Base-by-base conservation (phyloP, 106 monocot genomes). In the Agapanthus africanus region DNA sequence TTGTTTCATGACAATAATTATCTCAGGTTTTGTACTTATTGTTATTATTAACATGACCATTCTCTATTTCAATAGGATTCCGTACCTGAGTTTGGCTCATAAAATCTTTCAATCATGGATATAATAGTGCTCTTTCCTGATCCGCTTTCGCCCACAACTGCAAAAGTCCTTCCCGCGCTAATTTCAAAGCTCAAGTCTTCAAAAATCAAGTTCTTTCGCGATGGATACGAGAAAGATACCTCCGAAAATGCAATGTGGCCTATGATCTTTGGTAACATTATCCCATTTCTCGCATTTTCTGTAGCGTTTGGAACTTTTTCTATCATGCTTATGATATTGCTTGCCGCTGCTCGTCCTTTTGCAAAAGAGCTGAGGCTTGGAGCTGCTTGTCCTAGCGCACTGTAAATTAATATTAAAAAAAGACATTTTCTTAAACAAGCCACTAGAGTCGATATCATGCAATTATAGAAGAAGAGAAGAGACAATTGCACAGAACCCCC, bases 71-170 rank as follows among this genome's bases (percentile, higher is more conserved):
- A 25, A 10, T 54, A 13, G 7, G 9, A 30, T 5, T 23, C 4
- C 9, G 37, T 80, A 92, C 91, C 92, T 60, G 82, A 65, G 34
- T 15, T 85, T 11, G 94, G 94, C 38, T 94, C 94, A 28, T 94
- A 94, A 70, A 94, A 94, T 59, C 94, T 75, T 69, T 94, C 90
- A n/a, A 94, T 84, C 34, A 94, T 87, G 19, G 94, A 87, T 36
- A 94, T 80, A 11, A 94, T 84, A 11, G 90, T 94, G 80, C 94
- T 94, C 82, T 94, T 94, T 1, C 94, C 94, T 22, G 85, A 94
- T 26, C 94, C 94, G 25, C 84, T 87, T 44, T 84, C 87, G 26
- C 94, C 94, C 3, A 94, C 94, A 32, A 94, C 62, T 10, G 94
- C 94, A n/a, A 94, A 39, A 6, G 90, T 90, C 76, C 90, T 90